Base-by-base conservation (phyloP, 2,329 filamentous ascomycete species). In the Clonostachys solani region DNA sequence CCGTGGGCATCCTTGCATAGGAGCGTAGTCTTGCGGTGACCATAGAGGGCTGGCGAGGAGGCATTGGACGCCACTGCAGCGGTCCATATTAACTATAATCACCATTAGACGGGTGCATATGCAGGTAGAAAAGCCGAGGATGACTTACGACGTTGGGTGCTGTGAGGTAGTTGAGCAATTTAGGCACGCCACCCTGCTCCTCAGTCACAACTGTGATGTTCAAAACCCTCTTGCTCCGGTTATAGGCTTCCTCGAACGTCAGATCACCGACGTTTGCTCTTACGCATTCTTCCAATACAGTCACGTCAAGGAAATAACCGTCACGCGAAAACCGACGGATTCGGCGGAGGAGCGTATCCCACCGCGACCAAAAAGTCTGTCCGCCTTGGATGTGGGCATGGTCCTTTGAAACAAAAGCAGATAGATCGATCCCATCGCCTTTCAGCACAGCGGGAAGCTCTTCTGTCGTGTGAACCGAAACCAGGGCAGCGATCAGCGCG, bases 221-320 rank as follows among this genome's bases (percentile, higher is more conserved):
- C 55, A 97, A 72, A 5, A 95, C 84, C 44, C 90, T 77, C 60
- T 94, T 94, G 37, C 90, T 96, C 51, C 83, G 82, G 45, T 84
- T 80, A 60, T 92, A 96, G 1, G 92, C 92, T 68, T 96, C 92
- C 64, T 95, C 89, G 59, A 97, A 97, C 0, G 92, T 96, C 51
- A 95, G 63, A 57, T 96, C 87, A 10, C 91, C 92, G 13, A 96
- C 84, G 55, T 96, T 95, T 13, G 85, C 83, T 48, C 86, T 80
- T 13, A 96, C 86, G 55, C 89, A 92, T 49, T 92, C 82, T 60
- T 95, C 90, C 42, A 97, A 69, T 10, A 95, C 85, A 38, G 78
- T 81, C 5, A 89, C 82, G 62, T 96, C 91, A 33, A 95, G 77
- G 49, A 96, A 87, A 59, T 95, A 90, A 1, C 91, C 91, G 55